Conservation (phyloP, 179 eudicot species). For the Carnegiea gigantea region DNA sequence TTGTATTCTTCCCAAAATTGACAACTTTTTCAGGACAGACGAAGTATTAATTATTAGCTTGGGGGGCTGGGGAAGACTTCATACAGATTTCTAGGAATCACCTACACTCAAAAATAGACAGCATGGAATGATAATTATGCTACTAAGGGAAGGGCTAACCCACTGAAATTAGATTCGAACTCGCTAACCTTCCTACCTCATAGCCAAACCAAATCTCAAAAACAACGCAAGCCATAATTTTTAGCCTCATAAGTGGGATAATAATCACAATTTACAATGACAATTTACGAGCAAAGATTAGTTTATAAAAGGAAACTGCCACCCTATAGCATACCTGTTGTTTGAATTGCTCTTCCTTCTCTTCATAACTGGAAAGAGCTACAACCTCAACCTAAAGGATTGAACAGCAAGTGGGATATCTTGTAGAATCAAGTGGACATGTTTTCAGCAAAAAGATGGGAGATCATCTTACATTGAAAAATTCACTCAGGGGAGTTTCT, state of each 20-base stretch:
- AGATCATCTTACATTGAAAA: conserved; percentile 81
- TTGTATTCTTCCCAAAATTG: too few relatives aligned
- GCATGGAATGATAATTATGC: neutral
- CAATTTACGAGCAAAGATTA: conserved; percentile 1
- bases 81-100: neutral
- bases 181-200: neutral
- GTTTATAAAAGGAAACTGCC: neutral
- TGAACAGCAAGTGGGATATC: conserved; percentile 23
- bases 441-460: neutral
- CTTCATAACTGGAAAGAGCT: conserved; percentile 94
- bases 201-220: neutral
- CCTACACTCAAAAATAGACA: neutral
- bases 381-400: conserved; percentile 81
- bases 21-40: too few relatives aligned
- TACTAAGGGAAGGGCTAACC: neutral
- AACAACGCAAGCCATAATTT: neutral
- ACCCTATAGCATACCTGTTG: conserved; percentile 68
- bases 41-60: neutral
- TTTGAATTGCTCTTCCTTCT: conserved; percentile 89
- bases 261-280: neutral
- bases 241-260: neutral
- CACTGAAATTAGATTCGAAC: neutral
- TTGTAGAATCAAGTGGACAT: neutral
- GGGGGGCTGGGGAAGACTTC: neutral
- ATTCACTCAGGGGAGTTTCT: conserved; percentile 88